Percentiles rank a stretch among this genome's conserved stretches.
phyloP scores from a whole-genome alignment of 495 filamentous ascomycete genomes.

The Aspergillus kassunensis region DNA sequence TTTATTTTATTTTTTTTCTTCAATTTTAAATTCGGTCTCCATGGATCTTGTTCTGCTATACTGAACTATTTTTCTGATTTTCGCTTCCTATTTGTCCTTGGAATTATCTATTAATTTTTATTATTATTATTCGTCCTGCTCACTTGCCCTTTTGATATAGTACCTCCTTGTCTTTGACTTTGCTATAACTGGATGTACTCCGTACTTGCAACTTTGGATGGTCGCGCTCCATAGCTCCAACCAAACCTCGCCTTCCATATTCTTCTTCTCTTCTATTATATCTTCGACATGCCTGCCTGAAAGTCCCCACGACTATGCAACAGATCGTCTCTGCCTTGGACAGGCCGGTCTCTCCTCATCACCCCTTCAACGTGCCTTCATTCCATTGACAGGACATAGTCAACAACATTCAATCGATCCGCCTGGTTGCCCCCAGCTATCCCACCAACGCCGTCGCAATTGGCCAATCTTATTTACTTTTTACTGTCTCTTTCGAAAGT shows the following conservation, averaged over 20 bases:
- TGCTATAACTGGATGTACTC: conserved; percentile 24
- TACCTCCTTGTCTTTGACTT: conserved; percentile 9
- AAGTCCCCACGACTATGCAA: conserved; percentile 12
- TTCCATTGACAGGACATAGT: conserved; percentile 31
- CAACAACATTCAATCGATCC: conserved; percentile 23
- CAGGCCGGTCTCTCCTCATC: conserved; percentile 16
- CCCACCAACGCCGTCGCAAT: too few species aligned
- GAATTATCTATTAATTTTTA: conserved; percentile 8
- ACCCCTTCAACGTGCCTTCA: conserved; percentile 31
- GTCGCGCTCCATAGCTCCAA: conserved; percentile 10
- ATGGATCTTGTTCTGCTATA: conserved; percentile 9
- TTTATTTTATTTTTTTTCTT: conserved; percentile 10
- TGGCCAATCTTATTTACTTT: conserved; percentile 14
- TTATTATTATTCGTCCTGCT: conserved; percentile 13
- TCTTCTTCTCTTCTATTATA: conserved; percentile 10
- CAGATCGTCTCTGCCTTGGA: conserved; percentile 10
- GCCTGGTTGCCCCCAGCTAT: conserved; percentile 16
- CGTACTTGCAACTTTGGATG: conserved; percentile 19
- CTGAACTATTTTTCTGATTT: conserved; percentile 5
- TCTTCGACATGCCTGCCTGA: conserved; percentile 7
- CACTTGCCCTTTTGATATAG: conserved; percentile 23
- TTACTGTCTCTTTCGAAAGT: conserved; percentile 2
- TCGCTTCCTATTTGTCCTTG: conserved; percentile 2
- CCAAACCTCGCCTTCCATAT: conserved; percentile 19
- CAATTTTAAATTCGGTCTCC: conserved; percentile 11